Base-by-base conservation (phyloP, 192 early-diverging fungal species). In the Geranomyces variabilis region DNA sequence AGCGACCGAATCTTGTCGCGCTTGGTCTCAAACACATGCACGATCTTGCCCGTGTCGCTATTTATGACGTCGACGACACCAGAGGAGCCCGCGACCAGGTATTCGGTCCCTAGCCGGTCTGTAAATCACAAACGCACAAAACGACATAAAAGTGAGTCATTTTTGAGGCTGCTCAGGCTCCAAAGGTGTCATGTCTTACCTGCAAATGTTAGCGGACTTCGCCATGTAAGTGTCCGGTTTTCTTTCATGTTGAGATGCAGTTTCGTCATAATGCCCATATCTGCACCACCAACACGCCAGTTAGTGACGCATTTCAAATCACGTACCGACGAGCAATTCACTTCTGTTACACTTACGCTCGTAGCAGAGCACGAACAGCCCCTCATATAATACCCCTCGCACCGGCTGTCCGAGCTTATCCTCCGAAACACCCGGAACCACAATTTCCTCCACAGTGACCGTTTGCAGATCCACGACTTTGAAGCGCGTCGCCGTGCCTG, bases 11-110 rank as follows among this genome's bases (percentile, higher is more conserved):
- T 79, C 69, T 81, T 79, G 51, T 83, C 81, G 66, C 76, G 69
- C 53, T 81, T 81, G 29, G 85, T 83, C 53, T 85, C 85, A 66
- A 85, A 87, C 31, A 83, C 77, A 71, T 87, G 83, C 28, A 87
- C 83, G 44, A 85, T 79, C 57, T 85, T 85, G 44, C 83, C 83
- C 12, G 73, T 80, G 8, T 60, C 60, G 36, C 63, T 67, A 64
- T 85, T 69, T 53, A 86, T 77, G 26, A 87, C 80, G 72, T 87
- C 83, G n/a, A 87, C 75, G 17, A 82, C 79, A 6, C 77, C 71
- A 0, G 69, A 56, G 15, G 85, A 85, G 13, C 85, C 83, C 24
- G 76, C 80, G n/a, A 83, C 79, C 1, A 86, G 45, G 49, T 69
- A 79, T 21, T 86, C 79, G 41, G 33, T 60, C 22, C 81, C 79